Conservation (phyloP, 805 yeast genomes). For the Wickerhamomyces bovis region DNA sequence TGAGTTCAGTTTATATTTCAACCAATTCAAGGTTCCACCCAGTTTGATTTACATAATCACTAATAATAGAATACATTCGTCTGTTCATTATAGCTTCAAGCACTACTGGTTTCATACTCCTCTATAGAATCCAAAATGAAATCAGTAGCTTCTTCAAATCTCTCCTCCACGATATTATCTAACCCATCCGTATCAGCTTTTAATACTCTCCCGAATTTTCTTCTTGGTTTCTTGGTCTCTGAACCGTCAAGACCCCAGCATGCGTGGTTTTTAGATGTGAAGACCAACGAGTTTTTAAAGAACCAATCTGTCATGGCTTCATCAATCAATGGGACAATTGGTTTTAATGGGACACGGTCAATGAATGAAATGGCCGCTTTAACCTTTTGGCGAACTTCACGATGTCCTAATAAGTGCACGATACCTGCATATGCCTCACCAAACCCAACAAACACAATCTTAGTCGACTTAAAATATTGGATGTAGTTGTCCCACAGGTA, state of each 20-base stretch:
- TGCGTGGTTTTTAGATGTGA: slow-evolving; percentile 66
- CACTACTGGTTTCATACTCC: slow-evolving; percentile 45
- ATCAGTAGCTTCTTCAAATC: slow-evolving; percentile 81
- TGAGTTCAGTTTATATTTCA: too few species aligned
- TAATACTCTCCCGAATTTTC: slow-evolving; percentile 86
- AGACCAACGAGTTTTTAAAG: slow-evolving; percentile 76
- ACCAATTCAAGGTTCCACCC: too few species aligned
- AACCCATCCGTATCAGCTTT: slow-evolving; percentile 67
- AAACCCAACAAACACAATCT: slow-evolving; percentile 74
- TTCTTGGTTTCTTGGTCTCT: slow-evolving; percentile 68
- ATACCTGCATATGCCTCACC: slow-evolving; percentile 88
- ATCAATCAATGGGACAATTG: slow-evolving; percentile 81
- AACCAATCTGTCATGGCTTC: slow-evolving; percentile 91
- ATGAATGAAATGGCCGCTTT: slow-evolving; percentile 67
- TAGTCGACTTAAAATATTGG: slow-evolving; percentile 64
- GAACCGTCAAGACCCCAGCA: slow-evolving; percentile 64
- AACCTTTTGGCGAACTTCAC: slow-evolving; percentile 59
- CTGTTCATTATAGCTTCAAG: neutral
- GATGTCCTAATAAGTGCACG: slow-evolving; percentile 81
- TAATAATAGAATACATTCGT: neutral
- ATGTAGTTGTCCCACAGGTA: slow-evolving; percentile 90
- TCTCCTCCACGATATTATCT: slow-evolving; percentile 69
- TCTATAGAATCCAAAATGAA: slow-evolving; percentile 76
- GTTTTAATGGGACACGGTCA: slow-evolving; percentile 62
- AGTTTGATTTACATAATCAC: too few species aligned